Conservation (phyloP, 176 grass and related monocot species). For the Oropetium thomaeum region DNA sequence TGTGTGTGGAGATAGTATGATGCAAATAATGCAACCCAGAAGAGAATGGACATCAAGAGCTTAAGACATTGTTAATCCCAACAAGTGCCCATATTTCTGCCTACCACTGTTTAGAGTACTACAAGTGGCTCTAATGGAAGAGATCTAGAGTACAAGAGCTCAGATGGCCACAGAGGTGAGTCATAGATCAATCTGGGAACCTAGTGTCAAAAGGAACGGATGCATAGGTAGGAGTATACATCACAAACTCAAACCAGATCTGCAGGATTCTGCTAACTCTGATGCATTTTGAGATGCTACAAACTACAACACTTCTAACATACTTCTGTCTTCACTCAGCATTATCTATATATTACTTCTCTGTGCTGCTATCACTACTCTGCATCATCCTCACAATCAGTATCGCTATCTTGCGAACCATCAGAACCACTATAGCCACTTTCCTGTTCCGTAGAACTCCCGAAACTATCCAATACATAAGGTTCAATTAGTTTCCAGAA, state of each 20-base stretch:
- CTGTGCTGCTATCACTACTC: no score
- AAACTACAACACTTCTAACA: constrained; percentile 1
- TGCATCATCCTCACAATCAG: constrained; percentile 45
- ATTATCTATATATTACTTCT: not conserved
- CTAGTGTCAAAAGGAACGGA: constrained; percentile 9
- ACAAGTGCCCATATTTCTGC: not conserved
- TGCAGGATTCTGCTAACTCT: not conserved
- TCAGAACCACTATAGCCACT: not conserved
- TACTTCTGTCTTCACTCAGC: not conserved
- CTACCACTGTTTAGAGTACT: constrained; percentile 10
- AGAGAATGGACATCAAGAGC: not conserved
- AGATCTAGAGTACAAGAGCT: not conserved
- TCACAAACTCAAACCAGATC: constrained; percentile 21
- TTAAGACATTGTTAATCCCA: not conserved
- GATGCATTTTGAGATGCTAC: not conserved
- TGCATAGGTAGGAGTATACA: not conserved
- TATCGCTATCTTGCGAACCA: constrained; percentile 22
- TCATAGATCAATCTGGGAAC: constrained; percentile 16
- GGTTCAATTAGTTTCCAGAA: constrained; percentile 71
- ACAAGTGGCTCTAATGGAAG: no score
- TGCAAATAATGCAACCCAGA: not conserved
- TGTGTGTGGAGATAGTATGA: not conserved
- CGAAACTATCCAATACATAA: constrained; percentile 58
- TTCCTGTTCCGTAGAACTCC: constrained; percentile 5
- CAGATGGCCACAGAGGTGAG: not conserved